A percentile compares a stretch with the other conserved stretches of the same genome.
These are phyloP conservation scores for Pythium periplocum DNA, from an alignment of 352 stramenopile species.

Conservation along the genomic window DNA sequence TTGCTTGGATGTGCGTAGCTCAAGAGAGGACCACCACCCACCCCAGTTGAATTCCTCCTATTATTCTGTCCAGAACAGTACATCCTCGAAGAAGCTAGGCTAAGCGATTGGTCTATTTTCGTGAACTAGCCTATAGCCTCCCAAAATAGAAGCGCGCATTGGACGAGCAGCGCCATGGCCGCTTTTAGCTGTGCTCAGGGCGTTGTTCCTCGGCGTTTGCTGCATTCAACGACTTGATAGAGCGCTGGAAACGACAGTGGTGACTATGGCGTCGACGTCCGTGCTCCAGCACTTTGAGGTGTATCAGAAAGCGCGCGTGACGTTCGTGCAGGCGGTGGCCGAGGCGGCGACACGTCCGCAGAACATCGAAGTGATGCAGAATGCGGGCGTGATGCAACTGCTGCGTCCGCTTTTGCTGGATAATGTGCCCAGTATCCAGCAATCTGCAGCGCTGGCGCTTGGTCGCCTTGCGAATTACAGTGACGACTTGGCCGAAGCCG, in stretches of 20 bases:
- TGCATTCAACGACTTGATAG: too few species aligned
- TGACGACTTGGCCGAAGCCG: constrained; percentile 91
- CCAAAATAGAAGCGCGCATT: too few species aligned
- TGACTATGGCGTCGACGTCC: constrained; percentile 75
- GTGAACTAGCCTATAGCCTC: too few species aligned
- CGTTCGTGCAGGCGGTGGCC: constrained; percentile 92
- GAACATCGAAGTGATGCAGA: constrained; percentile 97
- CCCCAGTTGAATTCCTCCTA: background rate
- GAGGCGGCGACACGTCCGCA: constrained; percentile 92
- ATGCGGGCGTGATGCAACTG: constrained; percentile 94
- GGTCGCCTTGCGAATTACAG: constrained; percentile 93
- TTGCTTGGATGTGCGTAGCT: background rate
- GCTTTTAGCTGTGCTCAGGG: too few species aligned
- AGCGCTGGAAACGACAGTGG: too few species aligned
- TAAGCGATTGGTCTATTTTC: background rate
- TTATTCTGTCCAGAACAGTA: constrained; percentile 18
- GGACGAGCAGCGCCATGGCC: too few species aligned
- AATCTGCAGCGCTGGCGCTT: constrained; percentile 90
- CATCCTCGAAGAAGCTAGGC: background rate
- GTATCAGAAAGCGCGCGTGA: constrained; percentile 94
- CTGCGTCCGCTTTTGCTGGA: constrained; percentile 91
- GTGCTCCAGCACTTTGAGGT: constrained; percentile 94
- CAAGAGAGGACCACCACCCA: constrained; percentile 15
- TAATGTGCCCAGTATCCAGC: constrained; percentile 94
- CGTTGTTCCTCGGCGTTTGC: too few species aligned